Percentiles rank a stretch among this genome's conserved stretches.
Conservation (phyloP, 2,329 filamentous ascomycete species). For the Aspergillus spinulosporus region DNA sequence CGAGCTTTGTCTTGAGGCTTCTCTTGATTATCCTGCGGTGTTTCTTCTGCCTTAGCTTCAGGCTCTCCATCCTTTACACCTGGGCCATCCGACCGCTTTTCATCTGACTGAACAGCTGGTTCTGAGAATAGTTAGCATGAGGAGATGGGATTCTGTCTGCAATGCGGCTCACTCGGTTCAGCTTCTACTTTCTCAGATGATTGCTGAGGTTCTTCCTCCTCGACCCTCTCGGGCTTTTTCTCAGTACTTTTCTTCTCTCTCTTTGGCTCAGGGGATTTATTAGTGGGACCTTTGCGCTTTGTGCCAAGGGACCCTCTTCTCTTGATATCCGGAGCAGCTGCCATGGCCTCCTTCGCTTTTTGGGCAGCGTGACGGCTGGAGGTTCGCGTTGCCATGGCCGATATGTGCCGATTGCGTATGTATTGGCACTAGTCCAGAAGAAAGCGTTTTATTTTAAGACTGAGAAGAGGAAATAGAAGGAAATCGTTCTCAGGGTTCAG, state of each 20-base stretch:
- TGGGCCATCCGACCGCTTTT: conserved; percentile 3
- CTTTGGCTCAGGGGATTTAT: conserved; percentile 35
- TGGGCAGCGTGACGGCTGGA: conserved; percentile 46
- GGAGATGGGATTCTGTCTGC: neutral
- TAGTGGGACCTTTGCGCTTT: conserved; percentile 42
- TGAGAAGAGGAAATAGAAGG: neutral
- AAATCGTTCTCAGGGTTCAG: conserved; percentile 4
- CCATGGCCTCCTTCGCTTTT: conserved; percentile 46
- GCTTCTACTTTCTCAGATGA: conserved; percentile 18
- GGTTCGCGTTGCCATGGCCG: conserved; percentile 36
- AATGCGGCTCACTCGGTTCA: conserved; percentile 10
- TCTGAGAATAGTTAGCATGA: neutral
- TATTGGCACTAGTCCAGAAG: neutral
- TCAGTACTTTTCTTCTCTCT: conserved; percentile 38
- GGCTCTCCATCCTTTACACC: conserved; percentile 15
- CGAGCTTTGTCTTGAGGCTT: neutral
- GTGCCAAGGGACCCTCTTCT: conserved; percentile 30
- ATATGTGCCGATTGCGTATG: neutral
- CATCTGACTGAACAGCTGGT: conserved; percentile 6
- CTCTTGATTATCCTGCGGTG: neutral
- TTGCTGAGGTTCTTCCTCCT: conserved; percentile 11
- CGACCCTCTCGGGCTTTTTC: conserved; percentile 15
- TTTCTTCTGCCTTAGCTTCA: conserved; percentile 16
- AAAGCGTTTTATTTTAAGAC: neutral
- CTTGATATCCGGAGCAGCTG: conserved; percentile 33